Conservation (phyloP, 768 basidiomycete genomes). For the Pleurotus tuoliensis region DNA sequence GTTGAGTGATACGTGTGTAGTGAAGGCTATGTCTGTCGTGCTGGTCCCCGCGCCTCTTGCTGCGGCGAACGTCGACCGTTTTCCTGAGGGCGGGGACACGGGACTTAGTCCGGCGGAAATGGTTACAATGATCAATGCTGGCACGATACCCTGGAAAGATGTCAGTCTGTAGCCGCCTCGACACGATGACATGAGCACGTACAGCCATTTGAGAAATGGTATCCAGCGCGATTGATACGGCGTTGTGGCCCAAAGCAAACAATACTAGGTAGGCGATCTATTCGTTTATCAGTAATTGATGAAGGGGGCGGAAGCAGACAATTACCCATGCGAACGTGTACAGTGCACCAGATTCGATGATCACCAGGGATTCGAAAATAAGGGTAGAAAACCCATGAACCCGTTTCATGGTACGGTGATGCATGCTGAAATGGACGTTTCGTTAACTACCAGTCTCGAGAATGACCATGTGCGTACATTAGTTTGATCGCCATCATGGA, state of each 20-base stretch:
- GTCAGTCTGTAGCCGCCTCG: background rate
- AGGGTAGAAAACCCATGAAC: slow-evolving; percentile 6
- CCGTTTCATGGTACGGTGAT: slow-evolving; percentile 5
- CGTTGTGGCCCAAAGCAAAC: background rate
- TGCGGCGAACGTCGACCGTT: background rate
- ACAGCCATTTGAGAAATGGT: slow-evolving; percentile 7
- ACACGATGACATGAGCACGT: background rate
- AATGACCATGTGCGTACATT: background rate
- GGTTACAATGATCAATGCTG: slow-evolving; percentile 4
- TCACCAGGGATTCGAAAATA: slow-evolving; percentile 3
- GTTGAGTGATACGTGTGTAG: slow-evolving; percentile 7
- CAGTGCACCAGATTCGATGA: slow-evolving; percentile 2
- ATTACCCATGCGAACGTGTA: slow-evolving; percentile 2
- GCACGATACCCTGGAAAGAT: slow-evolving; percentile 1
- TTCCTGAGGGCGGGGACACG: slow-evolving; percentile 3
- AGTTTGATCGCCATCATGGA: slow-evolving; percentile 7
- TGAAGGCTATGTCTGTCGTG: slow-evolving; percentile 6
- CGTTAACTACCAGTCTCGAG: background rate
- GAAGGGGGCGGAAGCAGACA: background rate
- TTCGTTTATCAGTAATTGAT: background rate
- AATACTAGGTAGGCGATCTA: slow-evolving; percentile 1
- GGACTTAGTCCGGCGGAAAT: slow-evolving; percentile 4
- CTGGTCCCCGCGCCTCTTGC: background rate
- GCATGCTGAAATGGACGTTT: background rate
- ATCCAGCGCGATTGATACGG: slow-evolving; percentile 1